These are phyloP conservation scores for Aspergillus flavus DNA, from an alignment of 2,329 filamentous ascomycete genomes.

Conservation along the genomic window DNA sequence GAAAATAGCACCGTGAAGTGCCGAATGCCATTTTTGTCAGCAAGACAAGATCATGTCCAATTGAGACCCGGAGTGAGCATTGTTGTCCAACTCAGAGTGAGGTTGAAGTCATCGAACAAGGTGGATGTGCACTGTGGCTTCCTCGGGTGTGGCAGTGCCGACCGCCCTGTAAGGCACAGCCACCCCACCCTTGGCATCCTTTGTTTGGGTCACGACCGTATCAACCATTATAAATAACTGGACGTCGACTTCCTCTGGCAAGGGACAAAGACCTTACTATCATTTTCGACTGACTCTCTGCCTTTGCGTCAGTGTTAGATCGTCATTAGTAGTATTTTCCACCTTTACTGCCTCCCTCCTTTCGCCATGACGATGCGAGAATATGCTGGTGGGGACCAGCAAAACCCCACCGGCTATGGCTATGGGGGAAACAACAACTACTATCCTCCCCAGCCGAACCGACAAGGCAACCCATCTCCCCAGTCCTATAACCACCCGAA, in stretches of 20 bases:
- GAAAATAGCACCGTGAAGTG: not conserved
- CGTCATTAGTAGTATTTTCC: not conserved
- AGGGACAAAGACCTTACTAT: not conserved
- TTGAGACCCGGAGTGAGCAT: rapidly evolving
- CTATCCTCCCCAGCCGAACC: not conserved
- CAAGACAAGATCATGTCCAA: not conserved
- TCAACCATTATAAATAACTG: not conserved
- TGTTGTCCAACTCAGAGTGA: not conserved
- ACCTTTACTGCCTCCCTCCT: not conserved
- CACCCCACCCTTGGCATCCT: not conserved
- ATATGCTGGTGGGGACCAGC: not conserved
- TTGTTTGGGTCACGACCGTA: not conserved
- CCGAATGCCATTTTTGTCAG: no score
- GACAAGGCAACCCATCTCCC: not conserved
- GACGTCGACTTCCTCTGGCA: not conserved
- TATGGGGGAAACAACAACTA: not conserved
- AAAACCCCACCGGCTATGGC: not conserved
- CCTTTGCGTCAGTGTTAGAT: not conserved
- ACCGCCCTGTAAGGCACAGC: not conserved
- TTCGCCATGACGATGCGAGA: not conserved
- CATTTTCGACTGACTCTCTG: not conserved
- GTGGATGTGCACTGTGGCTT: no score
- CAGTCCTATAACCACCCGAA: not conserved
- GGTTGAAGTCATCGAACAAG: not conserved
- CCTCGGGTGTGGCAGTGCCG: not conserved